Percentiles rank a stretch among this genome's conserved stretches.
Evolutionary conservation across 2,329 filamentous ascomycete genomes (phyloP).

Genomic region (Botrytis medusae): DNA sequence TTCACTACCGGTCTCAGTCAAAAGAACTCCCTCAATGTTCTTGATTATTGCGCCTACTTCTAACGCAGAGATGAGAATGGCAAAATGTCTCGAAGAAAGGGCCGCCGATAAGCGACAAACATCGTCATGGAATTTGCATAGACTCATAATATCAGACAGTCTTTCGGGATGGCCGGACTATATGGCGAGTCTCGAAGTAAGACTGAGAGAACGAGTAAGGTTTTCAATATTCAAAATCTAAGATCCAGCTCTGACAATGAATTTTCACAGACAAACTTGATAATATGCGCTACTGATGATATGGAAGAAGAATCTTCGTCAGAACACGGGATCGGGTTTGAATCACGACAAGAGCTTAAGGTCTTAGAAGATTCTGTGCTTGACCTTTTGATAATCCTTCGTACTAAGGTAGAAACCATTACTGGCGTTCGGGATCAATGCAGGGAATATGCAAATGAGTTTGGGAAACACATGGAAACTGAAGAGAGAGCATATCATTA

Average conservation of each 20-base stretch:
- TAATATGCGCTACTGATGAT: not conserved
- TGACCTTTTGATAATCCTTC: conserved; percentile 30
- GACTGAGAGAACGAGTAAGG: conserved; percentile 23
- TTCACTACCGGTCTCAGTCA: not conserved
- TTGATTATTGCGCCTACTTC: conserved; percentile 27
- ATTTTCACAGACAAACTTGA: conserved; percentile 1
- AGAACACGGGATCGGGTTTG: conserved; percentile 29
- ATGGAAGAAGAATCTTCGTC: conserved; percentile 23
- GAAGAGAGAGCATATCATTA: conserved; percentile 9
- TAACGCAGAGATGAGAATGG: conserved; percentile 19
- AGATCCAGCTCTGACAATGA: not conserved
- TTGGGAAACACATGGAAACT: not conserved
- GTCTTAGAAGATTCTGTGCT: conserved; percentile 29
- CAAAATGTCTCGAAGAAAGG: not conserved
- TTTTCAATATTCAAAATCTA: not conserved
- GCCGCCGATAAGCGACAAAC: not conserved
- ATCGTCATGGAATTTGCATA: conserved; percentile 26
- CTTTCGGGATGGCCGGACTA: conserved; percentile 30
- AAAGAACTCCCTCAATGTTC: conserved; percentile 12
- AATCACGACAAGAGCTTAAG: conserved; percentile 30
- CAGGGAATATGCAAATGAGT: not conserved
- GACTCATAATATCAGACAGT: conserved; percentile 27
- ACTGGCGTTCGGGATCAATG: conserved; percentile 20
- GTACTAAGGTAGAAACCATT: conserved; percentile 23
- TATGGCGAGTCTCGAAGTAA: conserved; percentile 27